phyloP scores from a whole-genome alignment of 2,329 filamentous ascomycete species.

The Juglanconis oblonga region DNA sequence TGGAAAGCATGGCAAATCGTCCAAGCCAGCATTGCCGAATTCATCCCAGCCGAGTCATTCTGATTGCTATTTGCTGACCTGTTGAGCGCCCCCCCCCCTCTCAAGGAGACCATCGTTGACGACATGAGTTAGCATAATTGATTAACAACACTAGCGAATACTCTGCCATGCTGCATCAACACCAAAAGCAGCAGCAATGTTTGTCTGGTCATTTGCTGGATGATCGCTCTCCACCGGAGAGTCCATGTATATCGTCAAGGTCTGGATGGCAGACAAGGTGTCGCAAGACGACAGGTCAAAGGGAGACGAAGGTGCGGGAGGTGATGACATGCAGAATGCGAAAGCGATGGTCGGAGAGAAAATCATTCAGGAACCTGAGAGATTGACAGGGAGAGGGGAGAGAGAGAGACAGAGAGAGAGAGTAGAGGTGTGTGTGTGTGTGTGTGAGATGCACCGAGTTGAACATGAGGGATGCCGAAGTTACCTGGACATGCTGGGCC shows the following conservation, averaged over 20 bases:
- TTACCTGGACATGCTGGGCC: constrained; percentile 8
- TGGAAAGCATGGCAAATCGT: not conserved
- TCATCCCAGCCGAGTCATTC: not conserved
- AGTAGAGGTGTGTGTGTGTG: not conserved
- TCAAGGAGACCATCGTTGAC: not conserved
- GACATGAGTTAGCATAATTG: not conserved
- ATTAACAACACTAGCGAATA: not conserved
- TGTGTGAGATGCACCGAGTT: not conserved
- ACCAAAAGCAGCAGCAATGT: not conserved
- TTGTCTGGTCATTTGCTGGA: not conserved
- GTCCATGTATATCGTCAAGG: not conserved
- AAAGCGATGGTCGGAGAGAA: not conserved
- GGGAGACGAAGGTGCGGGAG: too few species aligned
- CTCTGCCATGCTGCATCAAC: not conserved
- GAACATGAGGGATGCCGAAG: constrained; percentile 18
- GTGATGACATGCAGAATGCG: not conserved
- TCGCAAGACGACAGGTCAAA: too few species aligned
- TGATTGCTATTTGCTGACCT: not conserved
- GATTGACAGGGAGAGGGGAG: not conserved
- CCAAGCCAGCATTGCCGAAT: not conserved
- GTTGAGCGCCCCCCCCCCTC: not conserved
- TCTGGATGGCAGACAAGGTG: not conserved
- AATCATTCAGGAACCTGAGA: not conserved
- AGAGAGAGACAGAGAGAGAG: not conserved
- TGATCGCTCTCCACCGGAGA: too few species aligned